Conservation (phyloP, 345 rosid species). For the Heritiera littoralis region DNA sequence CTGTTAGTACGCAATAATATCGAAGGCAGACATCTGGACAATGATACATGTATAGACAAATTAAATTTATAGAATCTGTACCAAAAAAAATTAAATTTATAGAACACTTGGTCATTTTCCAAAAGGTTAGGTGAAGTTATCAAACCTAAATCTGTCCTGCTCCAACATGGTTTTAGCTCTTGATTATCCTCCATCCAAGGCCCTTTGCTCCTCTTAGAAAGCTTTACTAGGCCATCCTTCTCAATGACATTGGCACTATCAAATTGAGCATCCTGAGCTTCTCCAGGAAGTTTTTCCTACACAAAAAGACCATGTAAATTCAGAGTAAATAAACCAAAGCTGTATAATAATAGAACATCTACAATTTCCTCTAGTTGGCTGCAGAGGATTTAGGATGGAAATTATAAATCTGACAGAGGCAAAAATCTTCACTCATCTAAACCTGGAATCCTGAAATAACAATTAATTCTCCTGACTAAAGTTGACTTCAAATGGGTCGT, state of each 20-base stretch:
- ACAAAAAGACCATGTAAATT: constrained; percentile 13
- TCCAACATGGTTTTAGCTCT: constrained; percentile 78
- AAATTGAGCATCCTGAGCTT: constrained; percentile 52
- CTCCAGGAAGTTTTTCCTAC: constrained; percentile 73
- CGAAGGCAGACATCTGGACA: neutral
- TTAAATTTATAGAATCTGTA: too few species aligned
- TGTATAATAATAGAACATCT: neutral
- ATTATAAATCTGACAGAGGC: neutral
- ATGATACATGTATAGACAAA: neutral
- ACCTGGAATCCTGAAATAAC: neutral
- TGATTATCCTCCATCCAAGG: constrained; percentile 69
- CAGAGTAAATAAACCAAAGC: neutral
- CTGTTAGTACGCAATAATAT: neutral
- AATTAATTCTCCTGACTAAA: neutral
- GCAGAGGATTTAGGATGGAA: neutral
- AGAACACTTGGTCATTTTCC: too few species aligned
- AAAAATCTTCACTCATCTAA: neutral
- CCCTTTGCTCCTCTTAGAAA: constrained; percentile 53
- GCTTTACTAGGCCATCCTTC: constrained; percentile 44
- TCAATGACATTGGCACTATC: constrained; percentile 55
- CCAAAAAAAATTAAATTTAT: too few species aligned
- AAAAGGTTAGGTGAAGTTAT: constrained; percentile 14
- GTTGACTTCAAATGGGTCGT: neutral
- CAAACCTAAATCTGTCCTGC: constrained; percentile 53
- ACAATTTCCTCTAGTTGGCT: neutral